Evolutionary conservation across 495 filamentous ascomycete species (phyloP), one percentile per base, ranked within the genome.

Genomic region (Mytilinidion resinicola): DNA sequence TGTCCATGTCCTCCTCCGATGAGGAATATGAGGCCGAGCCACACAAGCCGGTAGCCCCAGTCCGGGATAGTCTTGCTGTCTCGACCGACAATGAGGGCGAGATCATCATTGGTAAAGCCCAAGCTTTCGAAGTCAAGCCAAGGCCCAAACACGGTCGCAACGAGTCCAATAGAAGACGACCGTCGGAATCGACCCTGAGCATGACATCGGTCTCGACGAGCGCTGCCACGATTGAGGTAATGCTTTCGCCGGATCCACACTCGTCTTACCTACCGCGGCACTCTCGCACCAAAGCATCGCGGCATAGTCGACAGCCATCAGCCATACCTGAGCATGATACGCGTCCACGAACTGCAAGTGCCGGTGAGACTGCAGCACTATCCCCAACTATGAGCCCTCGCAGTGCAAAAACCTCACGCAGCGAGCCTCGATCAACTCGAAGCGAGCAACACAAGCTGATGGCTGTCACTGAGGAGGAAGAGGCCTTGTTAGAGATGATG

Each of bases 401-500:
- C 10, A 65, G 58, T 41, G 34, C 39, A 36, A 41, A 49, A 19
- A 65, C 59, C 2, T 55, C 62, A 21, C 5, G 8, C 12, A 66
- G 55, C 35, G 67, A 65, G 38, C 61, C 55, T 25, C 53, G 51
- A 3, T 30, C n/a, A n/a, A 41, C 42, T 37, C 55, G 48, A 33
- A 12, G 43, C 30, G 56, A 65, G 15, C 51, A 51, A 30, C 65
- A 65, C 35, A 84, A 85, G 38, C 76, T 93, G 39, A 93, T 96
- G 81, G 85, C 87, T 0, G 89, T 95, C 49, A 95, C 89, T 0
- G 78, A 82, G 51, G 89, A 95, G 70, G 91, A 96, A 68, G 86
- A 90, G 66, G 82, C 87, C 67, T 75, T 96, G 6, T 74, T 96
- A 8, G 87, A 89, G 61, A 87, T 88, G 12, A 84, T 96, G 79